A percentile compares a stretch with the other conserved stretches of the same genome.
These are phyloP conservation scores for Microcera coccophila DNA, from an alignment of 2,329 filamentous ascomycete genomes.

Conservation along the genomic window DNA sequence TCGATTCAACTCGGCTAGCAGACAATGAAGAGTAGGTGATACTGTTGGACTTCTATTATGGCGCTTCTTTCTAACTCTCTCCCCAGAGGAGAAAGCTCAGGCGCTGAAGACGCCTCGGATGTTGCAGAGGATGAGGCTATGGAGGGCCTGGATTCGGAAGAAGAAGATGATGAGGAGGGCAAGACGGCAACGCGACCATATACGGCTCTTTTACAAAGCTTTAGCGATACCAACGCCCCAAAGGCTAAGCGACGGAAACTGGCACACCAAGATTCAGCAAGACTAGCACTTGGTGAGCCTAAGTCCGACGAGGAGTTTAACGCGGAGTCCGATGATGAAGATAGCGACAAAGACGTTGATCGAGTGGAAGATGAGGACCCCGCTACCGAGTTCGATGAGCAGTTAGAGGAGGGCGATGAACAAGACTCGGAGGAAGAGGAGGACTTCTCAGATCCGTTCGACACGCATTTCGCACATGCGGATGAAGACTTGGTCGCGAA, in stretches of 20 bases:
- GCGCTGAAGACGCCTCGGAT: conserved; percentile 27
- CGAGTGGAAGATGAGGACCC: conserved; percentile 27
- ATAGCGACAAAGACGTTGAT: conserved; percentile 44
- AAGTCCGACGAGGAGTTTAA: conserved; percentile 12
- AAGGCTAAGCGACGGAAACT: conserved; percentile 57
- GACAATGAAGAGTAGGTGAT: conserved; percentile 35
- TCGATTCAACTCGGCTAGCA: conserved; percentile 35
- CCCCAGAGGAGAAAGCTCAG: conserved; percentile 20
- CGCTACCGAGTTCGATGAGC: conserved; percentile 25
- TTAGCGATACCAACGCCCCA: conserved; percentile 44
- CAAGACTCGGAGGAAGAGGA: conserved; percentile 50
- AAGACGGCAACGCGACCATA: conserved; percentile 49
- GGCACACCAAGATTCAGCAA: conserved; percentile 33
- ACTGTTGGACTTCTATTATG: neutral
- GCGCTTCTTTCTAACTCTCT: conserved; percentile 2
- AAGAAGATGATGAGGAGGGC: conserved; percentile 47
- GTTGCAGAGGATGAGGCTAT: conserved; percentile 36
- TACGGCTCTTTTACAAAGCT: conserved; percentile 54
- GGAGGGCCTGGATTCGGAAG: conserved; percentile 40
- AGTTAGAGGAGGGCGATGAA: conserved; percentile 26
- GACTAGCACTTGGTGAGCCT: conserved; percentile 19
- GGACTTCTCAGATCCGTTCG: conserved; percentile 67
- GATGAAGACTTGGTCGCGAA: conserved; percentile 57
- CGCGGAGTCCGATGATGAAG: conserved; percentile 38
- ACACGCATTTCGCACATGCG: conserved; percentile 69